These are phyloP conservation scores for Amphibolis antarctica DNA, from an alignment of 106 monocot species.

Conservation along the genomic window DNA sequence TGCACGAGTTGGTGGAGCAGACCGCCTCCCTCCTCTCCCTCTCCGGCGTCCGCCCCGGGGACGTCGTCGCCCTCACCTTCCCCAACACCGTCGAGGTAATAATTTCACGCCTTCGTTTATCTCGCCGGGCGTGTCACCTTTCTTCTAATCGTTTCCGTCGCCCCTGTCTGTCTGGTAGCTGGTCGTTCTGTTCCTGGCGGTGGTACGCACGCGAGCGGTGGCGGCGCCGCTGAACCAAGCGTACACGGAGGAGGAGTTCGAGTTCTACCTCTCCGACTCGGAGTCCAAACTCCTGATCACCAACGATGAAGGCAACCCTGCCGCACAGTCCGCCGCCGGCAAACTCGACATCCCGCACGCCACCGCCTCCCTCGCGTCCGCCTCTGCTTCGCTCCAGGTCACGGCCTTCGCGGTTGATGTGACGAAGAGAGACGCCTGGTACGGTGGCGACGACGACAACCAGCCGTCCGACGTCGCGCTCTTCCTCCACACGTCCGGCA, in stretches of 20 bases:
- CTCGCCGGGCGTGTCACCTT: background rate
- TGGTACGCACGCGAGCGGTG: slow-evolving; percentile 52
- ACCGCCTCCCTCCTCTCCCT: slow-evolving; percentile 40
- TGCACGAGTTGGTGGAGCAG: slow-evolving; percentile 43
- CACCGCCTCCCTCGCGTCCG: slow-evolving; percentile 26
- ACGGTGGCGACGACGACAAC: slow-evolving; percentile 18
- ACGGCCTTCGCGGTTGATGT: slow-evolving; percentile 9
- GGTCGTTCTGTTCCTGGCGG: slow-evolving; percentile 75
- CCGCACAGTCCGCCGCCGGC: slow-evolving; percentile 50
- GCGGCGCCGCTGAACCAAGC: slow-evolving; percentile 79
- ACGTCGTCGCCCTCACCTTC: slow-evolving; percentile 80
- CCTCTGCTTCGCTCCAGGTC: slow-evolving; percentile 19
- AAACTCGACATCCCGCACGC: slow-evolving; percentile 34
- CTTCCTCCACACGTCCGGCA: slow-evolving; percentile 95
- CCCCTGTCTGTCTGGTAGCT: slow-evolving; percentile 32
- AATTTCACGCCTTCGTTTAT: background rate
- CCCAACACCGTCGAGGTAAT: slow-evolving; percentile 84
- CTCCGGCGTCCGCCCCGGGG: slow-evolving; percentile 45
- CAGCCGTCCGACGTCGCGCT: slow-evolving; percentile 69
- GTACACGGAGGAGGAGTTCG: slow-evolving; percentile 86
- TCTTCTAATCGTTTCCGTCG: background rate
- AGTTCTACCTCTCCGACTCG: slow-evolving; percentile 95
- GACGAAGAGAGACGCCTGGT: background rate
- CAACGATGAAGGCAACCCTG: slow-evolving; percentile 36
- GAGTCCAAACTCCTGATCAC: slow-evolving; percentile 60